Conservation (phyloP, 768 basidiomycete species). For the Phylloporus scabripes region DNA sequence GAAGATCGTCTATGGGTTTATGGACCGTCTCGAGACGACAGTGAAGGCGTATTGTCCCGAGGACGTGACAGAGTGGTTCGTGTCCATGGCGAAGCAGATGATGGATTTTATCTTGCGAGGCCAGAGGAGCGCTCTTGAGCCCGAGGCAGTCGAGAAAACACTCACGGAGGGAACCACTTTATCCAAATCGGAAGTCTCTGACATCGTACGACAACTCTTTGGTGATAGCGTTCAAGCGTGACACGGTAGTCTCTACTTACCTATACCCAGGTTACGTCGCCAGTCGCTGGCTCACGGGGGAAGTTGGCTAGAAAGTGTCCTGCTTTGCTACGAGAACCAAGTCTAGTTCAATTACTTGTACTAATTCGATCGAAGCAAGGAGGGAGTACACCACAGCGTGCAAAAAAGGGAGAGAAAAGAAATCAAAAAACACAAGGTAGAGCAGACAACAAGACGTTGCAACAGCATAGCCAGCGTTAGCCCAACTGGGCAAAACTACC, state of each 20-base stretch:
- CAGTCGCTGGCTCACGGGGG: background rate
- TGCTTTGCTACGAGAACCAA: background rate
- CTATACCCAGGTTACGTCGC: background rate
- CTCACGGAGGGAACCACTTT: slow-evolving; percentile 11
- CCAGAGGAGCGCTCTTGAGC: slow-evolving; percentile 3
- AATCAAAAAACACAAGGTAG: slow-evolving; percentile 4
- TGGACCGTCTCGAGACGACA: background rate
- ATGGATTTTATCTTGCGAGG: slow-evolving; percentile 14
- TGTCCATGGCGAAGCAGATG: slow-evolving; percentile 8
- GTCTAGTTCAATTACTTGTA: slow-evolving; percentile 3
- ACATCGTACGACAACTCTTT: slow-evolving; percentile 11
- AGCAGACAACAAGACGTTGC: slow-evolving; percentile 1
- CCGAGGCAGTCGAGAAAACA: slow-evolving; percentile 7
- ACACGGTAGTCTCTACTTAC: background rate
- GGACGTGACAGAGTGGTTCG: slow-evolving; percentile 13
- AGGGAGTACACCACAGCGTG: slow-evolving; percentile 2
- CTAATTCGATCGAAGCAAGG: slow-evolving; percentile 1
- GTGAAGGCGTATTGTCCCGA: slow-evolving; percentile 7
- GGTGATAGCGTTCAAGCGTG: slow-evolving; percentile 3
- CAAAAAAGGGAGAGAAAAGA: background rate
- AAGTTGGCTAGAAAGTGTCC: too few species aligned
- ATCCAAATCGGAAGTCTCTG: slow-evolving; percentile 3
- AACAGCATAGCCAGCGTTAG: slow-evolving; percentile 22
- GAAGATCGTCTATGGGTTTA: slow-evolving; percentile 11
- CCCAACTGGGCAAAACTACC: slow-evolving; percentile 50